phyloP scores from a whole-genome alignment of 106 monocot genomes.

The Amphibolis antarctica region DNA sequence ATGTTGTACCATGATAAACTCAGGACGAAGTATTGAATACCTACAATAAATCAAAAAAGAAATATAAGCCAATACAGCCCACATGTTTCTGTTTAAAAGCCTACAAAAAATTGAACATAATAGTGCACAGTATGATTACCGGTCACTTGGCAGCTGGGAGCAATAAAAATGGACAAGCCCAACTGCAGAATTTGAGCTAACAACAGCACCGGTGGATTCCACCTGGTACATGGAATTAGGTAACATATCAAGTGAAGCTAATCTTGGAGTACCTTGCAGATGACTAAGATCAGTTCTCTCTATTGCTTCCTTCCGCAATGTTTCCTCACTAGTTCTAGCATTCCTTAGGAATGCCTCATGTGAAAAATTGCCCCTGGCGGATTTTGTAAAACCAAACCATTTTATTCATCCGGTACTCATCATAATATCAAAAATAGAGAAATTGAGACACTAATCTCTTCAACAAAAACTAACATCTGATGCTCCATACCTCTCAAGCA shows the following conservation, averaged over 20 bases:
- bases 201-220: conserved; percentile 90
- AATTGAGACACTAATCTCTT: no score
- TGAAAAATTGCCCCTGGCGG: conserved; percentile 67
- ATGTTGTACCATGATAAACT: conserved; percentile 94
- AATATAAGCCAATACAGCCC: background rate
- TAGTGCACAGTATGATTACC: conserved; percentile 21
- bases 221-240: conserved; percentile 82
- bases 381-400: background rate
- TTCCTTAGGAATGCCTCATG: conserved; percentile 93
- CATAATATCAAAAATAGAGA: no score
- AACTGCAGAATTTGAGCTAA: conserved; percentile 96
- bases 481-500: conserved; percentile 72
- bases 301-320: conserved; percentile 92
- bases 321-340: conserved; percentile 97
- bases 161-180: conserved; percentile 97
- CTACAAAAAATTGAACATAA: background rate
- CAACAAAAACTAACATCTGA: background rate
- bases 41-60: conserved; percentile 15
- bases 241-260: conserved; percentile 43
- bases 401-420: background rate
- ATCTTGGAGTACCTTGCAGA: conserved; percentile 56
- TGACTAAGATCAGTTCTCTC: conserved; percentile 98
- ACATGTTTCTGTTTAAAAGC: background rate
- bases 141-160: conserved; percentile 93
- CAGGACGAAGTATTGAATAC: conserved; percentile 93